Conservation (phyloP, 2,329 filamentous ascomycete species). For the Blumeriella jaapii region DNA sequence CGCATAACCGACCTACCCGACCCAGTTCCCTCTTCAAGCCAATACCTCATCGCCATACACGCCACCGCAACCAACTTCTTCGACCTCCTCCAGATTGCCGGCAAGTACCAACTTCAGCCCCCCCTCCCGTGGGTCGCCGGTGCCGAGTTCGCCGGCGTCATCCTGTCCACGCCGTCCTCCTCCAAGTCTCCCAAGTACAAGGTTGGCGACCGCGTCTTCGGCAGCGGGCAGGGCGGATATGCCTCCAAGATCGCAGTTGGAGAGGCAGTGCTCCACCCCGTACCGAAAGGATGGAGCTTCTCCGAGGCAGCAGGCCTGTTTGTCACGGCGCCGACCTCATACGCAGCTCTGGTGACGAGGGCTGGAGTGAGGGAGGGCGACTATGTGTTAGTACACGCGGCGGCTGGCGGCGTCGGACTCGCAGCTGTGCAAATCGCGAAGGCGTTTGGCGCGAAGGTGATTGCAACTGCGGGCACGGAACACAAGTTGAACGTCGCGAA, state of each 20-base stretch:
- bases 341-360: conserved; percentile 68
- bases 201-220: conserved; percentile 10
- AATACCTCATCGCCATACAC: conserved; percentile 82
- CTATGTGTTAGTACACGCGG: conserved; percentile 81
- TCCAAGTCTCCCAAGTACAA: conserved; percentile 18
- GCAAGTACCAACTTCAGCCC: conserved; percentile 90
- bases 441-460: conserved; percentile 81
- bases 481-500: conserved; percentile 72
- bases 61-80: conserved; percentile 93
- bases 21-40: conserved; percentile 54
- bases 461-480: conserved; percentile 75
- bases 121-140: conserved; percentile 78
- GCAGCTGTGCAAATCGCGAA: conserved; percentile 92
- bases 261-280: conserved; percentile 57
- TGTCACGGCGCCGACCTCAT: conserved; percentile 84
- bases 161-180: conserved; percentile 53
- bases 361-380: conserved; percentile 71
- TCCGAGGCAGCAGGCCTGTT: conserved; percentile 80
- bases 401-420: conserved; percentile 81
- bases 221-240: conserved; percentile 46
- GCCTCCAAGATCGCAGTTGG: conserved; percentile 59
- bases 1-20: conserved; percentile 63
- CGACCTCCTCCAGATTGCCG: conserved; percentile 87
- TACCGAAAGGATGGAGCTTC: conserved; percentile 74
- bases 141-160: conserved; percentile 72